Base-by-base conservation (phyloP, 192 early-diverging fungal genomes). In the Backusella westeae region DNA sequence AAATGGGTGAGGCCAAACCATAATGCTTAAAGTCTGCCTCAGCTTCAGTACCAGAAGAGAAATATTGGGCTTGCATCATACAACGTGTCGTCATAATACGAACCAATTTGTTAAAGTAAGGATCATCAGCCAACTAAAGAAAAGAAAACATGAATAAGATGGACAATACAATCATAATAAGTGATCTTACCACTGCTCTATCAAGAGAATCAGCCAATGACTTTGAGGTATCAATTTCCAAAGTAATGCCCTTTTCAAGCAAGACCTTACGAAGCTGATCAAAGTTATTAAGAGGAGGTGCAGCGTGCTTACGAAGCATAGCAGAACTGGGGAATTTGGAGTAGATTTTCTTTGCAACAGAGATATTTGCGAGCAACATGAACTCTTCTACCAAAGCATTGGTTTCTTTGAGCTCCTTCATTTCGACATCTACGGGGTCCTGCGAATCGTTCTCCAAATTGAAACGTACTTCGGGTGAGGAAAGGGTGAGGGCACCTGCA, bases 11-110 rank as follows among this genome's bases (percentile, higher is more conserved):
- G 4, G 95, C 95, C 34, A 99, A 89, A 75, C 96, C 98, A 81
- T 98, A 99, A 89, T 99, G 98, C 34, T 76, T 80, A 83, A 91
- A 98, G 4, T 88, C 80, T 19, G 80, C 75, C 69, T 86, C 82
- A 0, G 87, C 71, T n/a, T 92, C 78, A 7, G 92, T 90, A 26
- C 95, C 95, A 1, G 96, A 95, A 66, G 93, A 96, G 84, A 99
- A 99, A 77, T 99, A 99, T n/a, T 90, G 85, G 4, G 98, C 98
- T 79, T 96, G 96, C 93, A 96, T 95, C 98, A 99, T 99, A 69
- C 96, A 98, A 72, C 97, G 92, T 6, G 87, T 93, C 46, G 85
- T 94, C 89, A 91, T 88, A 71, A 99, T 98, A 73, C 98, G 91
- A 67, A 99, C 87, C 63, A 99, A 83, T 68, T 96, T 96, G 90